phyloP scores from a whole-genome alignment of 805 yeast species.

The Starmerella sp. region DNA sequence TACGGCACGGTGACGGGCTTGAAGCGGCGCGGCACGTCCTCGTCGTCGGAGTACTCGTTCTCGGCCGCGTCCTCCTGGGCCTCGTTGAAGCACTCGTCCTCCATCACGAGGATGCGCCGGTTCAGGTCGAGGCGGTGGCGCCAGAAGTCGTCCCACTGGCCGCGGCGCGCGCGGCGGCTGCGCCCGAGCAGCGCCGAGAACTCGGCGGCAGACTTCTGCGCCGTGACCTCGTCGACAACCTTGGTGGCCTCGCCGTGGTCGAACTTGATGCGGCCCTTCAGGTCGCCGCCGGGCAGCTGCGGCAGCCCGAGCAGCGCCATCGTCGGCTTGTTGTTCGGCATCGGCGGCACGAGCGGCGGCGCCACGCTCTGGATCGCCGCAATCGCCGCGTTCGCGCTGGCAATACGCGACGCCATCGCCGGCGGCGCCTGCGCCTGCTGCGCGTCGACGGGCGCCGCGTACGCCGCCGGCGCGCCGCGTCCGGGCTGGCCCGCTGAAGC shows the following conservation, averaged over 20 bases:
- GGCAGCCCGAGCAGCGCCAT: conserved; percentile 18
- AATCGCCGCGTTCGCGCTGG: conserved; percentile 21
- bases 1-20: conserved; percentile 19
- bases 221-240: conserved; percentile 23
- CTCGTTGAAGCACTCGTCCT: conserved; percentile 20
- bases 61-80: conserved; percentile 21
- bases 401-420: conserved; percentile 15
- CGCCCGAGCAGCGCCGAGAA: conserved; percentile 22
- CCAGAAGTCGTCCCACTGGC: conserved; percentile 30
- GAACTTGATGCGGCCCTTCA: conserved; percentile 19
- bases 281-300: conserved; percentile 23
- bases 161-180: conserved; percentile 25
- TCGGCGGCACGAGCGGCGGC: conserved; percentile 18
- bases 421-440: conserved; percentile 8
- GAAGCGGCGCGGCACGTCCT: conserved; percentile 11
- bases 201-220: conserved; percentile 22
- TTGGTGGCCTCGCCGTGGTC: conserved; percentile 3
- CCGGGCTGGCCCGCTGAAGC: neutral
- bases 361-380: conserved; percentile 20
- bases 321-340: conserved; percentile 16
- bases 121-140: conserved; percentile 17
- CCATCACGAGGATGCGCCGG: conserved; percentile 17
- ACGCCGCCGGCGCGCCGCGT: neutral
- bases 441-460: neutral
- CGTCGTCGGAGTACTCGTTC: conserved; percentile 20